These are phyloP conservation scores for Kwoniella heveanensis DNA, from an alignment of 768 basidiomycete species.

Conservation along the genomic window DNA sequence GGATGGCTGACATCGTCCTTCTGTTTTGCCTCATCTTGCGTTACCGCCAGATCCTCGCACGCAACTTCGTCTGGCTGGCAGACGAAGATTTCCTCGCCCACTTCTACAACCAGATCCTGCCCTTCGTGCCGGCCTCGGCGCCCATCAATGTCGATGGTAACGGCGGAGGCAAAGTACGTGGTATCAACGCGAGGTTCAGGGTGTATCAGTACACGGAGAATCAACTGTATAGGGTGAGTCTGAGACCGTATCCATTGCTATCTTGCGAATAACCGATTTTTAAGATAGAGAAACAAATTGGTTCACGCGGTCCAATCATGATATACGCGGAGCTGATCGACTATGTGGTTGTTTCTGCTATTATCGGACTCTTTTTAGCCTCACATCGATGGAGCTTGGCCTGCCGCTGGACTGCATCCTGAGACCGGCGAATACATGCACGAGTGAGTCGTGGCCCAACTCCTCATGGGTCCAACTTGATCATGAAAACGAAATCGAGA, in stretches of 20 bases:
- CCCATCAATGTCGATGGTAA: slow-evolving; percentile 36
- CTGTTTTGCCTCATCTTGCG: neutral
- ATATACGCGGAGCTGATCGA: slow-evolving; percentile 11
- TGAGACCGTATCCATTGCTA: too few species aligned
- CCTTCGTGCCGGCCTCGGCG: slow-evolving; percentile 58
- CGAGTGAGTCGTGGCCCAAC: too few species aligned
- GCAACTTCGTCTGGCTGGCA: slow-evolving; percentile 64
- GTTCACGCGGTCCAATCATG: too few species aligned
- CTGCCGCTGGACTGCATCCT: slow-evolving; percentile 60
- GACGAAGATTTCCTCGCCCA: slow-evolving; percentile 59
- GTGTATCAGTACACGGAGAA: slow-evolving; percentile 63
- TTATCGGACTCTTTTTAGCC: slow-evolving; percentile 55
- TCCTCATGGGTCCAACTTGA: too few species aligned
- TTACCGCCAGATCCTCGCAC: slow-evolving; percentile 55
- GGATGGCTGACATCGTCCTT: neutral
- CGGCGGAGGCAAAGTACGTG: slow-evolving; percentile 58
- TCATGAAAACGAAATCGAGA: too few species aligned
- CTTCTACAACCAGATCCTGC: slow-evolving; percentile 59
- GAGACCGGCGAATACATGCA: slow-evolving; percentile 61
- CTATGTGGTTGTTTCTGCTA: neutral
- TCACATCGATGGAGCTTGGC: slow-evolving; percentile 65
- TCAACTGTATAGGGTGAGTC: slow-evolving; percentile 59
- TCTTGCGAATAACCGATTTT: too few species aligned
- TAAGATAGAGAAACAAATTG: too few species aligned
- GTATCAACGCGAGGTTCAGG: slow-evolving; percentile 62